Evolutionary conservation across 139 green algal species (phyloP).

Genomic region (Trebouxia sp.): DNA sequence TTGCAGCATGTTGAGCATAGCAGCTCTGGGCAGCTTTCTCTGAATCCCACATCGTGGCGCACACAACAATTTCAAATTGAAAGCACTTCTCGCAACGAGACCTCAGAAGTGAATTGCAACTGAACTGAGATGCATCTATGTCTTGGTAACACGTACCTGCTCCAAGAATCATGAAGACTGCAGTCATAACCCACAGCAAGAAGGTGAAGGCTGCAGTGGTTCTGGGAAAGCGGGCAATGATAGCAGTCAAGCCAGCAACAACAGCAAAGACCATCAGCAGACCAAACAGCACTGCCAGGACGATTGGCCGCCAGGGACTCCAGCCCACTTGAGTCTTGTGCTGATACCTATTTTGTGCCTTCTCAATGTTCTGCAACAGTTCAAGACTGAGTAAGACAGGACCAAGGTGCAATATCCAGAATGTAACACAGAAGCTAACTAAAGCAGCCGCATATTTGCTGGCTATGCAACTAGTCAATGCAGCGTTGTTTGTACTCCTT

Average conservation of each 20-base stretch:
- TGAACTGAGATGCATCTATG: not conserved
- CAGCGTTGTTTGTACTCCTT: not conserved
- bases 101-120: not conserved
- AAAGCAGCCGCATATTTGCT: not conserved
- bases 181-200: conserved; percentile 8
- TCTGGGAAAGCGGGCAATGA: not conserved
- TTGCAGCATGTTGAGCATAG: not conserved
- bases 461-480: not conserved
- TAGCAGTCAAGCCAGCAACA: not conserved
- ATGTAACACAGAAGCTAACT: not conserved
- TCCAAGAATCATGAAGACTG: conserved; percentile 15
- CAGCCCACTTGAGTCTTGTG: not conserved
- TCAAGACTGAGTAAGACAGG: not conserved
- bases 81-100: not conserved
- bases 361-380: conserved; percentile 14
- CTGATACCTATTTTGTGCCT: conserved; percentile 7
- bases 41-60: no score
- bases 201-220: conserved; percentile 13
- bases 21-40: not conserved
- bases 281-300: conserved; percentile 24
- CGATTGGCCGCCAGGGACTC: conserved; percentile 11
- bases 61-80: not conserved
- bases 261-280: conserved; percentile 23
- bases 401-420: not conserved
- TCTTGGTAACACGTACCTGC: not conserved